phyloP scores from a whole-genome alignment of 2,329 filamentous ascomycete genomes.

The Xylariaceae sp. region DNA sequence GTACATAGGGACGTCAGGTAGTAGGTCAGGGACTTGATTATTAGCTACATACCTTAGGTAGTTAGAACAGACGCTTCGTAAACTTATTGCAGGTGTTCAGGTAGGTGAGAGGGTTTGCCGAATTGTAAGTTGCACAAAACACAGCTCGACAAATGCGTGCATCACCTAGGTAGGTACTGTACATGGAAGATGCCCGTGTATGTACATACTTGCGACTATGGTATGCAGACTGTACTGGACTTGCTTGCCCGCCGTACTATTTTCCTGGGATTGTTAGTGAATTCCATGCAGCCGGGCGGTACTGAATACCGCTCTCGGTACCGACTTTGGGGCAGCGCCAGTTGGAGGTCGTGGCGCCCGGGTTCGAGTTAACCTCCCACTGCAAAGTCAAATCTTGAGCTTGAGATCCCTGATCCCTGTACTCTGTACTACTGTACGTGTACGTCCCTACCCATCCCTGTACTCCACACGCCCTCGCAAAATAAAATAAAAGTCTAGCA shows the following conservation, averaged over 20 bases:
- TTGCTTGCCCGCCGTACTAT: neutral
- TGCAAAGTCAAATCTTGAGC: constrained; percentile 16
- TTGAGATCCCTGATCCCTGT: constrained; percentile 15
- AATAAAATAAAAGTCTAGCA: neutral
- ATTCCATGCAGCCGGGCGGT: constrained; percentile 5
- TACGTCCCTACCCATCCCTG: neutral
- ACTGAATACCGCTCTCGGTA: constrained; percentile 19
- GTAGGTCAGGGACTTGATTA: too few species aligned
- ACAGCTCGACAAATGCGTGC: neutral
- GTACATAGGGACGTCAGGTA: too few species aligned
- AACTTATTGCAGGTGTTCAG: neutral
- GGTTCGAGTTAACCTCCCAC: constrained; percentile 19
- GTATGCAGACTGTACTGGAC: neutral
- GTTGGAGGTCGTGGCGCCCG: constrained; percentile 20
- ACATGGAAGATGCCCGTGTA: too few species aligned
- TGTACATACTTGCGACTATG: neutral
- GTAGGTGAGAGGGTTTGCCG: neutral
- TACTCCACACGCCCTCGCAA: neutral
- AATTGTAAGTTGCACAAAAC: neutral
- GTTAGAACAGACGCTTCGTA: neutral
- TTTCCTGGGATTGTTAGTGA: constrained; percentile 10
- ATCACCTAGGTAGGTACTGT: neutral
- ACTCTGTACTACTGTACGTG: constrained; percentile 3
- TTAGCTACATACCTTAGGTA: neutral
- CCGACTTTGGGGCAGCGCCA: constrained; percentile 14